phyloP scores from a whole-genome alignment of 257 asterid genomes.

The Solanum sitiens region DNA sequence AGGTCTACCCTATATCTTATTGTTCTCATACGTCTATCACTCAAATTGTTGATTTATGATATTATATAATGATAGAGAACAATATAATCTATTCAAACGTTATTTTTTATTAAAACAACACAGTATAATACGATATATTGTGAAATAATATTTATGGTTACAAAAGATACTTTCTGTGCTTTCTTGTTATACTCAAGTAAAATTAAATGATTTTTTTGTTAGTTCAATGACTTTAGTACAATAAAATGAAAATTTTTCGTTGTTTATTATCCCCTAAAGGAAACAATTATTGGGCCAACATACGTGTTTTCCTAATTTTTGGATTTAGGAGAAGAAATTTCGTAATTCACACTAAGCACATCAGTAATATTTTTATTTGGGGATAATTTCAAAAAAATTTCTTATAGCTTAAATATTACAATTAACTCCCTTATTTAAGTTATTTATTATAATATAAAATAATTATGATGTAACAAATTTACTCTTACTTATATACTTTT shows the following conservation, averaged over 20 bases:
- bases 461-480: neutral
- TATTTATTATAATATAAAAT: neutral
- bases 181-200: neutral
- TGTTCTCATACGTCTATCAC: neutral
- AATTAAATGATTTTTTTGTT: neutral
- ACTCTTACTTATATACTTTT: neutral
- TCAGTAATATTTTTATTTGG: neutral
- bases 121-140: too few relatives aligned
- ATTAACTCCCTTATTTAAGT: neutral
- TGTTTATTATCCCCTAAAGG: neutral
- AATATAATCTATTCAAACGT: too few relatives aligned
- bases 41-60: neutral
- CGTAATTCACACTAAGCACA: neutral
- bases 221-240: neutral
- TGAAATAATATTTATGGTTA: neutral
- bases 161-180: neutral
- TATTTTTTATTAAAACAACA: too few relatives aligned
- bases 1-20: neutral
- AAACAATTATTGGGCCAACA: neutral
- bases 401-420: neutral
- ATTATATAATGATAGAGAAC: rapidly evolving
- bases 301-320: neutral
- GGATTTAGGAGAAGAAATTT: neutral
- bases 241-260: neutral
- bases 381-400: neutral